Conservation (phyloP, 371 early-diverging fungal species). For the Zancudomyces culisetae region DNA sequence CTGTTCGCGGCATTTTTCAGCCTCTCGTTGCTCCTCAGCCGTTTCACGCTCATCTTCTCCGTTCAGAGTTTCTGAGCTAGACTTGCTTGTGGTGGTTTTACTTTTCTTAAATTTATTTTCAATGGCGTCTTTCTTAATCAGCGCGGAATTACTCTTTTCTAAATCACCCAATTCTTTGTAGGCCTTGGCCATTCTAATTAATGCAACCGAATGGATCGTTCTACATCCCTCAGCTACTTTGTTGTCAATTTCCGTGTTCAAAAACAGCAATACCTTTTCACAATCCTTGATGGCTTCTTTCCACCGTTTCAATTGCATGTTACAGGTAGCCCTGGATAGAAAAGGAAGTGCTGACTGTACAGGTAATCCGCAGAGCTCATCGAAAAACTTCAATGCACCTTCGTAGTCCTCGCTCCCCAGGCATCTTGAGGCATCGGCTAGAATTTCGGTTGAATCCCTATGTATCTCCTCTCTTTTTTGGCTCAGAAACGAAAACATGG, state of each 20-base stretch:
- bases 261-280: constrained; percentile 20
- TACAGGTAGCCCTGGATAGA: constrained; percentile 20
- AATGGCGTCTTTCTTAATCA: constrained; percentile 24
- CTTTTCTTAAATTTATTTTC: constrained; percentile 11
- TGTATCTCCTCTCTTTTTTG: constrained; percentile 17
- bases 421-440: constrained; percentile 20
- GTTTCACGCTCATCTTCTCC: not conserved
- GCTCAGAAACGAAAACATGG: constrained; percentile 13
- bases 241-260: constrained; percentile 16
- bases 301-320: constrained; percentile 16
- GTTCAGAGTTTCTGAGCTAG: not conserved
- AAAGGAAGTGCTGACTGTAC: constrained; percentile 22
- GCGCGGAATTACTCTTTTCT: constrained; percentile 20
- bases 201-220: constrained; percentile 21
- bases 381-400: constrained; percentile 17
- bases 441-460: constrained; percentile 9
- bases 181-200: constrained; percentile 25
- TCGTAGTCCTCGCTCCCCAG: constrained; percentile 17
- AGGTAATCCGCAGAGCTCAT: constrained; percentile 20
- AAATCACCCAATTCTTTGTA: constrained; percentile 21
- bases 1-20: constrained; percentile 22
- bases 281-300: constrained; percentile 21
- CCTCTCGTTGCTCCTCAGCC: constrained; percentile 8
- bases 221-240: constrained; percentile 22
- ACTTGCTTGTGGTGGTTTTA: constrained; percentile 4